Conservation (phyloP, 768 basidiomycete genomes). For the Amanita polypyramis region DNA sequence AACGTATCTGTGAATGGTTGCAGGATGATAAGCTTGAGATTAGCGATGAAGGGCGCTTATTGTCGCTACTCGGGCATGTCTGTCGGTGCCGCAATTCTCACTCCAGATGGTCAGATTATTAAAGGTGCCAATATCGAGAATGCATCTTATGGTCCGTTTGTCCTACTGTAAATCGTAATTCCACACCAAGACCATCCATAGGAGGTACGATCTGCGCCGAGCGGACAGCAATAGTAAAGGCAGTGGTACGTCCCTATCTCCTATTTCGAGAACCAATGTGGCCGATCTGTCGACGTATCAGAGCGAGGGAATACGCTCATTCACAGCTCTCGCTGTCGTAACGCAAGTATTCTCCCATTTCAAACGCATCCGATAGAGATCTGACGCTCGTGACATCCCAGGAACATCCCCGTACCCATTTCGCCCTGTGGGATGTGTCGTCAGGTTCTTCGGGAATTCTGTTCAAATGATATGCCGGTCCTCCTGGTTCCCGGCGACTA, state of each 20-base stretch:
- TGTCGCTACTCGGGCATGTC: conserved; percentile 85
- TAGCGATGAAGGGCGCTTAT: conserved; percentile 68
- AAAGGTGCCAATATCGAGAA: conserved; percentile 93
- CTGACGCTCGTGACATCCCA: conserved; percentile 16
- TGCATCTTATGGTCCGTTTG: conserved; percentile 71
- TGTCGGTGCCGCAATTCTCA: conserved; percentile 81
- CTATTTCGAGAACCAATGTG: not conserved
- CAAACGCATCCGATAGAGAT: not conserved
- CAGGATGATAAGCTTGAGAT: not conserved
- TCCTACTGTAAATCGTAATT: not conserved
- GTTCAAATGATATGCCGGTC: conserved; percentile 59
- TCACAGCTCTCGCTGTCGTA: conserved; percentile 71
- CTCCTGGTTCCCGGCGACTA: conserved; percentile 62
- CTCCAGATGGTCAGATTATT: conserved; percentile 59
- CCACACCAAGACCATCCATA: conserved; percentile 19
- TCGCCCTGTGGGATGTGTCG: conserved; percentile 95
- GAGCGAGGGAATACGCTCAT: conserved; percentile 71
- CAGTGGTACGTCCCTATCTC: conserved; percentile 48
- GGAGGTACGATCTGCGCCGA: conserved; percentile 93
- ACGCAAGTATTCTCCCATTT: conserved; percentile 37
- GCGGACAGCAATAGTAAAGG: conserved; percentile 91
- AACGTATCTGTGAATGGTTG: not conserved
- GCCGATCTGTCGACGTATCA: conserved; percentile 17
- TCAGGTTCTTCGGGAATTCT: conserved; percentile 85
- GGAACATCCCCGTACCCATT: conserved; percentile 55